These are phyloP conservation scores for Suillus weaverae DNA, from an alignment of 768 basidiomycete species.

Conservation along the genomic window DNA sequence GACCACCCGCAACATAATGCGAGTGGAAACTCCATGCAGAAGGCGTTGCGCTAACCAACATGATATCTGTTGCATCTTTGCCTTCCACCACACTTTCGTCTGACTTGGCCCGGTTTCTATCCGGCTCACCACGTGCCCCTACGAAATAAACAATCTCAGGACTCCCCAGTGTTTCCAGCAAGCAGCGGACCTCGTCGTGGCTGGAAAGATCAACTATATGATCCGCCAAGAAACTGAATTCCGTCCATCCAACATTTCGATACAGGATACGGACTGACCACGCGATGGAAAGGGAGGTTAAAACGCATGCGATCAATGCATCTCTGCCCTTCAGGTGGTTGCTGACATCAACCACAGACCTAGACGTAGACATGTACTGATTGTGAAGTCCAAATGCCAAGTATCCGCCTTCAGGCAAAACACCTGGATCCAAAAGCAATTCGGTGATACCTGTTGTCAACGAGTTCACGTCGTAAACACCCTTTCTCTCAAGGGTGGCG, in stretches of 20 bases:
- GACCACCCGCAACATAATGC: not conserved
- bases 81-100: not conserved
- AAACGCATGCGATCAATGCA: conserved; percentile 5
- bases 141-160: conserved; percentile 3
- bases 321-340: conserved; percentile 7
- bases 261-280: conserved; percentile 8
- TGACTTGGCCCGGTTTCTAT: not conserved
- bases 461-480: not conserved
- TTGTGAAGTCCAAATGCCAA: conserved; percentile 42
- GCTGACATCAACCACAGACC: conserved; percentile 12
- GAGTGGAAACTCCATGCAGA: conserved; percentile 4
- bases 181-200: not conserved
- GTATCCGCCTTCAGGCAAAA: conserved; percentile 40
- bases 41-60: not conserved
- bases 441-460: conserved; percentile 1
- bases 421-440: conserved; percentile 33
- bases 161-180: not conserved
- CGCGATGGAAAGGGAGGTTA: conserved; percentile 5
- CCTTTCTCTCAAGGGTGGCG: not conserved
- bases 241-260: conserved; percentile 1
- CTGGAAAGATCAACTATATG: not conserved
- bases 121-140: not conserved
- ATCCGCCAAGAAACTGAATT: conserved; percentile 4
- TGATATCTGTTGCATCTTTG: not conserved
- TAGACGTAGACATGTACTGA: conserved; percentile 30